Evolutionary conservation across 2,329 filamentous ascomycete species (phyloP), one percentile per base, ranked within the genome.

Genomic region (Penicillium sclerotiorum): DNA sequence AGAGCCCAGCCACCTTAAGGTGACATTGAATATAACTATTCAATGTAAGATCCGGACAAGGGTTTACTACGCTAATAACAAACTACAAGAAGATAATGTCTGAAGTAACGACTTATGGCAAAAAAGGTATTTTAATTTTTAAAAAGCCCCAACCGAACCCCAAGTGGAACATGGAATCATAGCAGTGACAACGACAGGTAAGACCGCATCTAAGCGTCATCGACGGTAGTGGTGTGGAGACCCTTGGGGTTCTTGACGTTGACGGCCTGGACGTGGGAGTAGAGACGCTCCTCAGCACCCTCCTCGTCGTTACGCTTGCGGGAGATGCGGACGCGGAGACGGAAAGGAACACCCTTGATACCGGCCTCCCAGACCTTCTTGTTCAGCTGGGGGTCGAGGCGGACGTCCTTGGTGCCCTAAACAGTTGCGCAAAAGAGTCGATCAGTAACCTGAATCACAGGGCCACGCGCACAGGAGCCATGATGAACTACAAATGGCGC

Each of bases 291-390:
- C 85, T 96, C 96, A 77, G 95, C 94, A 72, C 90, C 90, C 82
- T 99, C 94, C 85, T 97, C 94, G 79, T 99, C 94, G 82, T 99
- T 99, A 86, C 94, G 90, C 87, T 95, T 95, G 80, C 94, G 90
- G 75, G 91, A 96, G 81, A 99, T 96, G 81, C 95, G 91, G 74
- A 99, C 87, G 73, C 94, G 93, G 70, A 99, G 84, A 79, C 95
- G 88, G 89, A 88, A 97, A 67, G 93, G 90, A 66, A 96, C 92
- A 73, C 94, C 95, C 89, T 97, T 99, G 84, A 99, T 87, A 78
- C 94, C 94, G 74, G 88, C 83, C 82, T 99, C 94, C 94, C 94
- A 99, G 77, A 99, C 93, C 86, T 99, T 97, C 90, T 99, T 99
- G 89, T 99, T 99, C 73, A 99, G 82, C 82, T 94, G 89, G 73